Conservation (phyloP, 768 basidiomycete genomes). For the Tulasnella sp. region DNA sequence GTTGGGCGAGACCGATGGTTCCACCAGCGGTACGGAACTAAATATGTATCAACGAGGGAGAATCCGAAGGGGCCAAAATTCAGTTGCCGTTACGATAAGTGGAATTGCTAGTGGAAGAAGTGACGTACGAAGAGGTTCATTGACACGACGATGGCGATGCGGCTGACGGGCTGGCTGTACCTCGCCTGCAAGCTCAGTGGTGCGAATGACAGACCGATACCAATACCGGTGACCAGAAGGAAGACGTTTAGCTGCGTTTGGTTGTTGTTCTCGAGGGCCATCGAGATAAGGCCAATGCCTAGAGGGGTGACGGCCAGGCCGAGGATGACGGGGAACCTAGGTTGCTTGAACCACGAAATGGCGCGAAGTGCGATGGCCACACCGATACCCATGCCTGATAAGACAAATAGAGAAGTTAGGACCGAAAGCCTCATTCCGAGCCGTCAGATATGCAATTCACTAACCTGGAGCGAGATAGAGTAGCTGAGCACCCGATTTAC, state of each 20-base stretch:
- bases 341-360: slow-evolving; percentile 31
- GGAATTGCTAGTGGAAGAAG: background rate
- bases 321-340: slow-evolving; percentile 33
- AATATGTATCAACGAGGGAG: background rate
- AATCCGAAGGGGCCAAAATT: too few relatives aligned
- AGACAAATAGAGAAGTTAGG: slow-evolving; percentile 17
- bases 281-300: slow-evolving; percentile 35
- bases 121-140: slow-evolving; percentile 36
- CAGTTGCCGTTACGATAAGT: too few relatives aligned
- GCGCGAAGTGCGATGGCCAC: slow-evolving; percentile 28
- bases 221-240: slow-evolving; percentile 36
- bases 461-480: slow-evolving; percentile 43
- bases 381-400: slow-evolving; percentile 29
- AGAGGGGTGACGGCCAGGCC: slow-evolving; percentile 32
- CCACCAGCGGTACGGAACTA: slow-evolving; percentile 43
- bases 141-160: slow-evolving; percentile 35
- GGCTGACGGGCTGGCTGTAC: slow-evolving; percentile 25
- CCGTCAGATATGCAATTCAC: slow-evolving; percentile 25
- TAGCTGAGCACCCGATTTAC: slow-evolving; percentile 36
- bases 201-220: slow-evolving; percentile 33
- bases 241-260: slow-evolving; percentile 32
- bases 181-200: slow-evolving; percentile 23
- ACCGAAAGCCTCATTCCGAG: too few relatives aligned
- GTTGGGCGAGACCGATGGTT: slow-evolving; percentile 43
- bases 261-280: slow-evolving; percentile 32